These are phyloP conservation scores for Clausena lansium DNA, from an alignment of 345 rosid species.

Conservation along the genomic window DNA sequence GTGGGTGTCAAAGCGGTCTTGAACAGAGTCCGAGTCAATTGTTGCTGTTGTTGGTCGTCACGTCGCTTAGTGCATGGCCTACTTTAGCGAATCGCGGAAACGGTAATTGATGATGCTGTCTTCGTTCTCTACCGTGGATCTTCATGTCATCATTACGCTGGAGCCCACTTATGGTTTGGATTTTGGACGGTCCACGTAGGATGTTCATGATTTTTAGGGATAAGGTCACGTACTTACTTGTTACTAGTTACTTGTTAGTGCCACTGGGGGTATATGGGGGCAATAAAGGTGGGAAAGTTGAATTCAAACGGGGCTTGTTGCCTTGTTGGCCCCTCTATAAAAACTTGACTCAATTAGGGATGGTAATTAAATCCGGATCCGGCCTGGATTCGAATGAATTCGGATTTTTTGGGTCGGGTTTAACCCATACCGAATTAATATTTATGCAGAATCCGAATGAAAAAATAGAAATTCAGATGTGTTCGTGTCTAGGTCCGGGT, in stretches of 20 bases:
- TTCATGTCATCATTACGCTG: background rate
- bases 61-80: constrained; percentile 1
- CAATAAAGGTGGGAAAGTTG: background rate
- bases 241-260: too few species aligned
- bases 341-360: too few species aligned
- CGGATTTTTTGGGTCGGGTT: too few species aligned
- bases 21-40: background rate
- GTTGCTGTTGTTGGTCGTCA: background rate
- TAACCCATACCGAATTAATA: too few species aligned
- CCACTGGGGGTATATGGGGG: too few species aligned
- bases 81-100: background rate
- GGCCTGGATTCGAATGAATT: too few species aligned
- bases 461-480: too few species aligned
- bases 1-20: background rate
- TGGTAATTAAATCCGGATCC: too few species aligned
- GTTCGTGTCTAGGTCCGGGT: too few species aligned
- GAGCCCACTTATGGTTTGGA: constrained; percentile 4
- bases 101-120: background rate
- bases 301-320: background rate
- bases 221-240: background rate
- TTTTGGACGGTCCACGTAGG: background rate
- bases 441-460: too few species aligned
- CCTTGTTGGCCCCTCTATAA: background rate
- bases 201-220: background rate
- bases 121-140: background rate